Conservation (phyloP, 805 yeast species). For the Saccharomycopsis sp. region DNA sequence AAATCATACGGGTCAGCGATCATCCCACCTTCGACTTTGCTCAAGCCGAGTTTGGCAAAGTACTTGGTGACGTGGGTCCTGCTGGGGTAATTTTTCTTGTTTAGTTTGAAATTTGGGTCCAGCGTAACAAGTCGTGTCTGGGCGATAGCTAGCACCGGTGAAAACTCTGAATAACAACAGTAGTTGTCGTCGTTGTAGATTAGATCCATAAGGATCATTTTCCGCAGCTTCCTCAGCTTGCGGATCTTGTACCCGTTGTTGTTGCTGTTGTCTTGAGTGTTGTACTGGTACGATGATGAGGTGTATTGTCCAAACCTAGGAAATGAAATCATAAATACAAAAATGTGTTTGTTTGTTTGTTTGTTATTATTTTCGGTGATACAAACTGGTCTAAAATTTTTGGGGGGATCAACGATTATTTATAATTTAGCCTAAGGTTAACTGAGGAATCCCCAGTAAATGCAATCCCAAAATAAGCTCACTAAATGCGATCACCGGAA, state of each 20-base stretch:
- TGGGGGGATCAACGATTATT: too few relatives aligned
- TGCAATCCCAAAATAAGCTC: too few relatives aligned
- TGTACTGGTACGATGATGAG: conserved; percentile 8
- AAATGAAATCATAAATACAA: conserved; percentile 16
- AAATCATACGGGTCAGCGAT: conserved; percentile 12
- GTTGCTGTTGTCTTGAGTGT: conserved; percentile 16
- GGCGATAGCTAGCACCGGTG: conserved; percentile 1
- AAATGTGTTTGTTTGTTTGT: too few relatives aligned
- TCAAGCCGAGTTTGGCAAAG: conserved; percentile 11
- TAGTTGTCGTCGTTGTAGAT: conserved; percentile 5
- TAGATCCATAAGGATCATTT: conserved; percentile 13
- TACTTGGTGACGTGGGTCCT: conserved; percentile 6
- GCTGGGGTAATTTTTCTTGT: conserved; percentile 6
- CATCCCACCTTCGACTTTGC: conserved; percentile 1
- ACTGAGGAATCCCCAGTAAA: too few relatives aligned
- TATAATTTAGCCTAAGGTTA: too few relatives aligned
- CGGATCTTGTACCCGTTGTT: conserved; percentile 12
- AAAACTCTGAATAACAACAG: not conserved
- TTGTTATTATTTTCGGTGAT: too few relatives aligned
- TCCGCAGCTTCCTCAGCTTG: conserved; percentile 4
- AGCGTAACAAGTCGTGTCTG: not conserved
- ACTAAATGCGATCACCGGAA: too few relatives aligned
- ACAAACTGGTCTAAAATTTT: too few relatives aligned
- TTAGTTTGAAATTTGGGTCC: conserved; percentile 13
- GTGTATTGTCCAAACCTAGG: conserved; percentile 17